Evolutionary conservation across 2,329 filamentous ascomycete species (phyloP).

Genomic region (Madurella mycetomatis): DNA sequence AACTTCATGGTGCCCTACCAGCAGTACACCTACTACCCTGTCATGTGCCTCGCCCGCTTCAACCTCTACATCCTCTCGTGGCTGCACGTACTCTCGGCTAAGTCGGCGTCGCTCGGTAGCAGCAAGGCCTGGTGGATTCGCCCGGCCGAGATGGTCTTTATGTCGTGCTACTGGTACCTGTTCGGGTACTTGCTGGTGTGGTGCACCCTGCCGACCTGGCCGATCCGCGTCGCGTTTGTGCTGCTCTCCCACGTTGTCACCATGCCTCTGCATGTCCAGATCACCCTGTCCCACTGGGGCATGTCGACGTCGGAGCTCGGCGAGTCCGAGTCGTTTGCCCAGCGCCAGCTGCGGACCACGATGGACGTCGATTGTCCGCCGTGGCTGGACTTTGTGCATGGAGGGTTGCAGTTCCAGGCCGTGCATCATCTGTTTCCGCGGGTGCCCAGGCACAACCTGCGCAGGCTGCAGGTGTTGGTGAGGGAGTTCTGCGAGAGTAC

Average conservation of each 20-base stretch:
- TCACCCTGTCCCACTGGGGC: conserved; percentile 68
- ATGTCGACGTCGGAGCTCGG: conserved; percentile 65
- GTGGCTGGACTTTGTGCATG: conserved; percentile 70
- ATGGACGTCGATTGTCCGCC: conserved; percentile 70
- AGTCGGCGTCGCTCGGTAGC: conserved; percentile 51
- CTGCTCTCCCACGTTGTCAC: conserved; percentile 61
- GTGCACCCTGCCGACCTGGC: conserved; percentile 48
- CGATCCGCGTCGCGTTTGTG: conserved; percentile 48
- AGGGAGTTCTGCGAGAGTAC: conserved; percentile 62
- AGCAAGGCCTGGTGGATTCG: conserved; percentile 63
- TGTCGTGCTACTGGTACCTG: conserved; percentile 38
- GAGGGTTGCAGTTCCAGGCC: conserved; percentile 68
- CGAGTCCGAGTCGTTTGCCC: conserved; percentile 61
- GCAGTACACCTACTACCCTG: conserved; percentile 63
- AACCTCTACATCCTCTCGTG: conserved; percentile 67
- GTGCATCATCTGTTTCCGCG: conserved; percentile 67
- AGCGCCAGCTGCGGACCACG: conserved; percentile 66
- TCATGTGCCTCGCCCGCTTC: conserved; percentile 65
- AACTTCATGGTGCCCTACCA: conserved; percentile 55
- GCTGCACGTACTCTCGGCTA: conserved; percentile 56
- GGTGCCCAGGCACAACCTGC: conserved; percentile 63
- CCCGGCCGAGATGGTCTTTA: conserved; percentile 59
- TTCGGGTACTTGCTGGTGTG: conserved; percentile 64
- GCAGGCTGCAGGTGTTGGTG: conserved; percentile 55
- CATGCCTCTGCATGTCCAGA: conserved; percentile 66